Evolutionary conservation across 2,329 filamentous ascomycete genomes (phyloP).

Genomic region (Mariannaea elegans): DNA sequence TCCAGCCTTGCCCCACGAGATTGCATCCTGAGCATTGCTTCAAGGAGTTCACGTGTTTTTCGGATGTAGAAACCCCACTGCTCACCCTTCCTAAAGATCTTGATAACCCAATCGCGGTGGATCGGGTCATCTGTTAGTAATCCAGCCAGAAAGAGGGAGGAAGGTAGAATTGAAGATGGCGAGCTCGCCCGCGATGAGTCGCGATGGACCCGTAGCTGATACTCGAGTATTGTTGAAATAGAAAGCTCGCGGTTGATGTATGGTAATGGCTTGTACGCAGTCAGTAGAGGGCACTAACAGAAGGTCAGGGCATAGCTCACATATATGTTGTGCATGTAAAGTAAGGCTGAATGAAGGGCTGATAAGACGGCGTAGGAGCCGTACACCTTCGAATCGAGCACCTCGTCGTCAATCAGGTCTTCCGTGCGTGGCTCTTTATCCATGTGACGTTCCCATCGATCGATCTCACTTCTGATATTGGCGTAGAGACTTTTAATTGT

Average conservation of each 20-base stretch:
- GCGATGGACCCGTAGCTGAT: conserved; percentile 17
- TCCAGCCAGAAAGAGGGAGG: conserved; percentile 21
- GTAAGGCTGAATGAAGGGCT: conserved; percentile 21
- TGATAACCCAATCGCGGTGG: conserved; percentile 24
- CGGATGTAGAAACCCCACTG: conserved; percentile 21
- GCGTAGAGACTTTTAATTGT: conserved; percentile 17
- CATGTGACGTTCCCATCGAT: conserved; percentile 9
- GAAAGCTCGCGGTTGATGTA: conserved; percentile 17
- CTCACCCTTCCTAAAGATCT: conserved; percentile 13
- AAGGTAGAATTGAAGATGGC: conserved; percentile 25
- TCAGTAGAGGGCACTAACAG: neutral
- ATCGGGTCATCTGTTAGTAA: conserved; percentile 20
- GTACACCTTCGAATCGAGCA: conserved; percentile 14
- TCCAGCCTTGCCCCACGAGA: conserved; percentile 4
- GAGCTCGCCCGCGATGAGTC: conserved; percentile 19
- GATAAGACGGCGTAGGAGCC: conserved; percentile 20
- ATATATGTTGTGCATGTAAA: conserved; percentile 24
- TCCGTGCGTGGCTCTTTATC: neutral
- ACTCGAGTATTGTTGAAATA: conserved; percentile 14
- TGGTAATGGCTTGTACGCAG: conserved; percentile 14
- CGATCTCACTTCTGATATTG: conserved; percentile 20
- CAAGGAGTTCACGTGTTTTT: conserved; percentile 20
- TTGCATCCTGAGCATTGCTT: conserved; percentile 16
- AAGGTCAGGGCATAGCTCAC: conserved; percentile 1
- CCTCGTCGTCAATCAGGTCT: neutral